A percentile compares a stretch with the other conserved stretches of the same genome.
Conservation (phyloP, 495 filamentous ascomycete genomes). For the Talaromyces liani region DNA sequence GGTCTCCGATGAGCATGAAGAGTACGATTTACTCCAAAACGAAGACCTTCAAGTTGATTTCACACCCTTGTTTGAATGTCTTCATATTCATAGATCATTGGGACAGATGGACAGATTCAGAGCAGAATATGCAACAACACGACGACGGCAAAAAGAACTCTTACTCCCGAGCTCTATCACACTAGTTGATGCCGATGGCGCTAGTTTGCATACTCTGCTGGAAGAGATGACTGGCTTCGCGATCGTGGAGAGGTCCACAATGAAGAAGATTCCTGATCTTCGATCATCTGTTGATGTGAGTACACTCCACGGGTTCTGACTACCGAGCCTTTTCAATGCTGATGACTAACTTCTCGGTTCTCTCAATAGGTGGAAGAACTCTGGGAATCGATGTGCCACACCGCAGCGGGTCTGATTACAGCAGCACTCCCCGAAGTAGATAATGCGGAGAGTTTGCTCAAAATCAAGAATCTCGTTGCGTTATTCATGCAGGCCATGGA, state of each 20-base stretch:
- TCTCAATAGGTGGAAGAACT: slow-evolving; percentile 74
- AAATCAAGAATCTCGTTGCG: slow-evolving; percentile 86
- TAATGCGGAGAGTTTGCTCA: slow-evolving; percentile 76
- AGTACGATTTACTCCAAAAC: slow-evolving; percentile 90
- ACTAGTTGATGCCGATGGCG: slow-evolving; percentile 64
- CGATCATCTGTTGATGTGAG: slow-evolving; percentile 77
- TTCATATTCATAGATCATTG: slow-evolving; percentile 94
- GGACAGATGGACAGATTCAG: slow-evolving; percentile 88
- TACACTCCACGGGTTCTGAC: neutral
- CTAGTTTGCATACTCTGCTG: slow-evolving; percentile 73
- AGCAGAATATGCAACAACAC: slow-evolving; percentile 80
- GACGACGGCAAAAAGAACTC: slow-evolving; percentile 85
- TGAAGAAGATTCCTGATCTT: slow-evolving; percentile 74
- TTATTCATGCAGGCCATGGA: slow-evolving; percentile 98
- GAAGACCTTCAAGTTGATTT: slow-evolving; percentile 93
- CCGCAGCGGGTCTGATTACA: slow-evolving; percentile 69
- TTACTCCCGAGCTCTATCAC: slow-evolving; percentile 67
- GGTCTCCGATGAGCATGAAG: slow-evolving; percentile 89
- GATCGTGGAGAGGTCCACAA: slow-evolving; percentile 90
- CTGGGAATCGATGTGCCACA: slow-evolving; percentile 97
- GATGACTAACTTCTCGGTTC: neutral
- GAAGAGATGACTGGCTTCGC: slow-evolving; percentile 95
- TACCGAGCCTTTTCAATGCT: neutral
- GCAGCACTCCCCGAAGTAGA: slow-evolving; percentile 68
- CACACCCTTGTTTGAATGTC: slow-evolving; percentile 85